Evolutionary conservation across 768 basidiomycete species (phyloP), one percentile per base, ranked within the genome.

Genomic region (Pulveroboletus sp.): DNA sequence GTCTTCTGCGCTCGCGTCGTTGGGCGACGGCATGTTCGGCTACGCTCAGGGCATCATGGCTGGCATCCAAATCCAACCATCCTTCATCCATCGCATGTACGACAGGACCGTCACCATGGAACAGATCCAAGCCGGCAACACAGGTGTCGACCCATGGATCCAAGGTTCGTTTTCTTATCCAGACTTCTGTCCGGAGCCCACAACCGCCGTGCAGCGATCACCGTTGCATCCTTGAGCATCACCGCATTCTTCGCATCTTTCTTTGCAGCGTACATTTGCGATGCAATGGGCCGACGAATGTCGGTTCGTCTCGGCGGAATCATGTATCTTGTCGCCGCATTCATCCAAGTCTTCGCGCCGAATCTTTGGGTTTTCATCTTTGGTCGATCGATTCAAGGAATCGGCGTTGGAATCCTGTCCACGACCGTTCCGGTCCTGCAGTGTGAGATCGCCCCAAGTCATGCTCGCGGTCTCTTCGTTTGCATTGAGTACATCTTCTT

Each of bases 11-110:
- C 68, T 77, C 33, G 76, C 77, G 16, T 76, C 76, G 50, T 69
- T 80, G 53, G 78, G 78, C 42, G 78, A 80, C 53, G 78, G 76
- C 7, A 76, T 79, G 71, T 79, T 80, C 52, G 78, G 78, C 6
- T 80, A 79, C 47, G 73, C 74, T 36, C 78, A 79, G 53, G 78
- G 78, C 3, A 74, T 74, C 51, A 78, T 78, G 36, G 77, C 76
- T 5, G 68, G 75, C 3, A 69, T 74, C 17, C 77, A 79, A 39
- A 72, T 80, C 38, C 78, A 79, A 55, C 77, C 76, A 5, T 73
- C 74, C 2, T 80, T 79, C 58, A 75, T 80, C 46, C 60, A 65
- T 13, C 66, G 72, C 6, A 75, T 80, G 69, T 80, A 75, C 45
- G 73, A 75, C 6, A 64, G 51, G 44, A 63, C 67, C 31, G 71